Base-by-base conservation (phyloP, 1,139 yeast genomes). In the Zygosaccharomyces sapae region DNA sequence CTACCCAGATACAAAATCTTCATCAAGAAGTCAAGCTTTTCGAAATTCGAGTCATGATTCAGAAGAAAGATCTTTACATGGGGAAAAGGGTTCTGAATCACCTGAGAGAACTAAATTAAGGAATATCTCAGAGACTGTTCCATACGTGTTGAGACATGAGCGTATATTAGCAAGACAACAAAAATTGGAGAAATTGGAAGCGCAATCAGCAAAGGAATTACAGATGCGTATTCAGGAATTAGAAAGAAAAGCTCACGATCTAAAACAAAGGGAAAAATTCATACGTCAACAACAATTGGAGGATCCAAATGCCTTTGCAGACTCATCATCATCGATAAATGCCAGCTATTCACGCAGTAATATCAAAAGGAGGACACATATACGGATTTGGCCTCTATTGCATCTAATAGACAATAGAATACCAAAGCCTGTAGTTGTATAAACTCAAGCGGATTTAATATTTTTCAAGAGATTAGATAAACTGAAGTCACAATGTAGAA, bases 51-150 rank as follows among this genome's bases (percentile, higher is more conserved):
- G 69, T 56, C 58, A 66, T 62, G 58, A 63, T 59, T 70, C 69
- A 52, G 67, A 67, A 56, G 70, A 71, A 62, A 66, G 75, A 25
- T 73, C 78, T 13, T 79, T 81, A 58, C 77, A 80, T 53, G 80
- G 83, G 40, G 69, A 74, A 0, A 47, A 56, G 22, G 41, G 49
- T 6, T 38, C 53, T 10, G 59, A 55, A 18, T 67, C 70, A 10
- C 82, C 82, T 5, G 85, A 83, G 58, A 76, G 86, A 53, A 75
- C 74, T 56, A 86, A 83, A 66, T 71, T 85, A 56, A 76, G 94
- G 63, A 85, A 81, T 63, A 80, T 85, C 47, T 81, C 89, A 33
- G 92, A 84, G 62, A 85, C 92, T 1, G 87, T 85, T 27, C 94
- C 94, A 29, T 85, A 85, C 57, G 85, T 84, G 33, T 71, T 85